Evolutionary conservation across 2,329 filamentous ascomycete species (phyloP).

Genomic region (Aspergillus pseudoterreus): DNA sequence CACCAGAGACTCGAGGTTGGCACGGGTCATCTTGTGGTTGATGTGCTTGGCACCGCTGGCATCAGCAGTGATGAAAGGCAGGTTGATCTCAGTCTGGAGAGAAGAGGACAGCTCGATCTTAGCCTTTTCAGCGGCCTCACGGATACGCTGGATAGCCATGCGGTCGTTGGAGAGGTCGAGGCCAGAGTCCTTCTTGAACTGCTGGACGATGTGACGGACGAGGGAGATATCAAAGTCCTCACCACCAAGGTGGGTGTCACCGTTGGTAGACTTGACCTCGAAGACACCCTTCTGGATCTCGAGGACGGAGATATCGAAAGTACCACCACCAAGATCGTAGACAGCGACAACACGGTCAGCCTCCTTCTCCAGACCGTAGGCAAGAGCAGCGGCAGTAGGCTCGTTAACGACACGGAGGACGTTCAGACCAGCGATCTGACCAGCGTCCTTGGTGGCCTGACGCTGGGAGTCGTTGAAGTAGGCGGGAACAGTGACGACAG

Average conservation of each 20-base stretch:
- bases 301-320: conserved; percentile 97
- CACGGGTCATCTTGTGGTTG: conserved; percentile 87
- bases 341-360: conserved; percentile 85
- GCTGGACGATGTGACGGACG: conserved; percentile 86
- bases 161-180: conserved; percentile 88
- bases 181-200: conserved; percentile 94
- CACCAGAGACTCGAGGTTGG: conserved; percentile 90
- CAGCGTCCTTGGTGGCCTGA: conserved; percentile 96
- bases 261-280: conserved; percentile 98
- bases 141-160: conserved; percentile 98
- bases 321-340: conserved; percentile 97
- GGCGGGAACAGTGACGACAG: conserved; percentile 91
- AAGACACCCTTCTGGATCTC: conserved; percentile 98
- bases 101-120: conserved; percentile 98
- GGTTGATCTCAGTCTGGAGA: conserved; percentile 93
- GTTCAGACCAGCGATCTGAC: conserved; percentile 92
- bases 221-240: conserved; percentile 97
- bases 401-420: conserved; percentile 98
- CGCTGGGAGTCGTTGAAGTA: conserved; percentile 99
- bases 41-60: conserved; percentile 97
- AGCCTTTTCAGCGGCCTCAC: conserved; percentile 97
- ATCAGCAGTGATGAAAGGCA: conserved; percentile 97
- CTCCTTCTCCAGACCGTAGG: conserved; percentile 95
- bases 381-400: conserved; percentile 90
- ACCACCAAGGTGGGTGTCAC: conserved; percentile 96